phyloP scores from a whole-genome alignment of 2,329 filamentous ascomycete species.

The Apiospora phragmitis region DNA sequence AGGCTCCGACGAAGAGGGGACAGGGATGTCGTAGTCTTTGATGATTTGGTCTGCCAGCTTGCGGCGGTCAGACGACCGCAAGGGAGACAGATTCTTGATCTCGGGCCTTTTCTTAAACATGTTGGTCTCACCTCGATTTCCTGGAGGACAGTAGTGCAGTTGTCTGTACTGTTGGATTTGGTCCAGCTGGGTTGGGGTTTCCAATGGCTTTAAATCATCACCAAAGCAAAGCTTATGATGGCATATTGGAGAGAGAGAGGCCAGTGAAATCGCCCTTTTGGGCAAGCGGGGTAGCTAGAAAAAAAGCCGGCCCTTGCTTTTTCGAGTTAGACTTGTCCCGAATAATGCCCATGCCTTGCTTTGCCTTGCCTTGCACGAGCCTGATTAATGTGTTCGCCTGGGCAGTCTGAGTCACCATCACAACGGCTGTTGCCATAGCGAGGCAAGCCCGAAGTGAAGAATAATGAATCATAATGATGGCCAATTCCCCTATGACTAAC shows the following conservation, averaged over 20 bases:
- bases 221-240: not conserved
- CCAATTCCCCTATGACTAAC: not conserved
- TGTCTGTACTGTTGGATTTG: not conserved
- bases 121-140: not conserved
- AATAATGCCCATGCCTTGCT: not conserved
- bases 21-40: conserved; percentile 53
- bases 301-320: not conserved
- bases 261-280: not conserved
- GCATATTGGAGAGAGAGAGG: not conserved
- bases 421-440: too few relatives aligned
- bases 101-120: conserved; percentile 70
- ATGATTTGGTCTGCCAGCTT: conserved; percentile 69
- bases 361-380: too few relatives aligned
- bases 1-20: conserved; percentile 11
- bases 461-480: not conserved
- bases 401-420: not conserved
- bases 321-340: not conserved
- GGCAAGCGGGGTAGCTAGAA: not conserved
- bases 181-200: not conserved
- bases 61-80: conserved; percentile 67
- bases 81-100: conserved; percentile 66
- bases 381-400: not conserved
- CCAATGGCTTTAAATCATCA: not conserved
- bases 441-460: not conserved
- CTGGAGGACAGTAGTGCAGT: not conserved